Evolutionary conservation across 2,329 filamentous ascomycete species (phyloP).

Genomic region (Apiospora saccharicola): DNA sequence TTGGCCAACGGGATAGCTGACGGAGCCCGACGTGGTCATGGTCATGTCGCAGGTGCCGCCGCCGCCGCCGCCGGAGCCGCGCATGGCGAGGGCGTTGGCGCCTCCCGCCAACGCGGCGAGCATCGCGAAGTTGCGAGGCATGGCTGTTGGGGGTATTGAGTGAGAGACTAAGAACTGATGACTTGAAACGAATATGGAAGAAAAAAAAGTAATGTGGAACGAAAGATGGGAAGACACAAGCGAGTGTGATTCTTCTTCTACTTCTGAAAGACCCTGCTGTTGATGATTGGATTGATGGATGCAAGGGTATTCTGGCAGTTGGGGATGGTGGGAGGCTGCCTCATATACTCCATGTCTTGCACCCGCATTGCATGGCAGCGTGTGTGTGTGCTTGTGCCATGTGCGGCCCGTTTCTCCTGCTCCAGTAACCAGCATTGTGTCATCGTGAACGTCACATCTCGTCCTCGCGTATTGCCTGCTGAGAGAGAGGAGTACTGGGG

Average conservation of each 20-base stretch:
- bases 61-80: background rate
- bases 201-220: background rate
- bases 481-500: background rate
- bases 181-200: background rate
- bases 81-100: constrained; percentile 19
- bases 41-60: constrained; percentile 4
- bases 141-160: background rate
- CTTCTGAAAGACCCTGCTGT: background rate
- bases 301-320: background rate
- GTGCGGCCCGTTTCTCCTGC: background rate
- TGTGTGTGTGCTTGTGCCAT: background rate
- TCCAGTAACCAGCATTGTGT: background rate
- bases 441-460: constrained; percentile 9
- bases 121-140: constrained; percentile 12
- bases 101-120: constrained; percentile 18
- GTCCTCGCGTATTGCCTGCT: background rate
- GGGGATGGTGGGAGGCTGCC: background rate
- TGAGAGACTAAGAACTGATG: background rate
- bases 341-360: constrained; percentile 11
- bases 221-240: background rate
- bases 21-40: constrained; percentile 10
- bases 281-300: background rate
- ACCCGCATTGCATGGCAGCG: background rate
- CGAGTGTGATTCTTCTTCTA: constrained; percentile 7
- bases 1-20: constrained; percentile 56